These are phyloP conservation scores for Tylopilus subfusipes DNA, from an alignment of 768 basidiomycete species.

Conservation along the genomic window DNA sequence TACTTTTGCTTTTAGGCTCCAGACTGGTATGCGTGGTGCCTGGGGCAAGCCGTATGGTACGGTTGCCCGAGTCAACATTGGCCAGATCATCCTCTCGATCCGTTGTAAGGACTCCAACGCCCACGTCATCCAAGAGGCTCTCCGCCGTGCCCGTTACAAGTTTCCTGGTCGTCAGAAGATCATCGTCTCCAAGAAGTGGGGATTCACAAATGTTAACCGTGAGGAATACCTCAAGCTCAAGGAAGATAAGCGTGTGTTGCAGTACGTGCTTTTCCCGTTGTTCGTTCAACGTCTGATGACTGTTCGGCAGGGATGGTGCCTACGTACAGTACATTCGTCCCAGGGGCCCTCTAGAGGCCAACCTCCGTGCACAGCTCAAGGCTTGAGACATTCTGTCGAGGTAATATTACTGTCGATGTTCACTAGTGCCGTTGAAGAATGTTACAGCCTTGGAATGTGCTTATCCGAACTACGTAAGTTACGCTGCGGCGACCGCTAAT, in stretches of 20 bases:
- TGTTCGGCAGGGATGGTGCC: conserved; percentile 65
- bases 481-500: neutral
- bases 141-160: conserved; percentile 98
- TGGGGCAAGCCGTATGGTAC: conserved; percentile 99
- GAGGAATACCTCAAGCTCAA: conserved; percentile 86
- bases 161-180: conserved; percentile 99
- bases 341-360: conserved; percentile 80
- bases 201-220: conserved; percentile 93
- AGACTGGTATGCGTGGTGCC: conserved; percentile 98
- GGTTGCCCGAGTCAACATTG: conserved; percentile 94
- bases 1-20: conserved; percentile 49
- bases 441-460: conserved; percentile 18
- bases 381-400: conserved; percentile 42
- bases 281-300: neutral
- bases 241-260: conserved; percentile 84
- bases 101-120: conserved; percentile 88
- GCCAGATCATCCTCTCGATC: conserved; percentile 90
- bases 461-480: conserved; percentile 8
- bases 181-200: conserved; percentile 97
- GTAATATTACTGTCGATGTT: conserved; percentile 7
- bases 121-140: conserved; percentile 90
- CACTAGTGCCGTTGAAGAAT: conserved; percentile 18
- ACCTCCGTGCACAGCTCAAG: conserved; percentile 79
- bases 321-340: conserved; percentile 93
- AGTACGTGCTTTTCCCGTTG: conserved; percentile 49